Conservation (phyloP, 1,284 basidiomycete species). For the Cryptococcus sp. region DNA sequence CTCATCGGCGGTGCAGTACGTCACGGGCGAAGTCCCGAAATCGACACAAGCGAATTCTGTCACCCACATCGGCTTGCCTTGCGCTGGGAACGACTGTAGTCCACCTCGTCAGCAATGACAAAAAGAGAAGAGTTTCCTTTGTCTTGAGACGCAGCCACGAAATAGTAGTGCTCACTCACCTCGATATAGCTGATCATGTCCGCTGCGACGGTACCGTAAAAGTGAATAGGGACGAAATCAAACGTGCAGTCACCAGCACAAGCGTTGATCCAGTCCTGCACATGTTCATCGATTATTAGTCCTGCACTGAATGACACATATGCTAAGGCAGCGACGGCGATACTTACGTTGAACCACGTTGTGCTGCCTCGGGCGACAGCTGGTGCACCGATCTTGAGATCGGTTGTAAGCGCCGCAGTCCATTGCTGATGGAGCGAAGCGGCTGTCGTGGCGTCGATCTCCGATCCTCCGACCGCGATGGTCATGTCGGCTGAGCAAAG, state of each 20-base stretch:
- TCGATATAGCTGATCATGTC: slow-evolving; percentile 36
- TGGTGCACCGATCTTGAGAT: slow-evolving; percentile 34
- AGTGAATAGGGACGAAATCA: slow-evolving; percentile 44
- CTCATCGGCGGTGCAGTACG: background rate
- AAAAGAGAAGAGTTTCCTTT: background rate
- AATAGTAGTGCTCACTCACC: slow-evolving; percentile 5
- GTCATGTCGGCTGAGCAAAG: slow-evolving; percentile 19
- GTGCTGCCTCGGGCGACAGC: slow-evolving; percentile 40
- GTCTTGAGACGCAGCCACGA: background rate
- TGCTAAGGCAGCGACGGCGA: background rate
- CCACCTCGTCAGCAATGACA: background rate
- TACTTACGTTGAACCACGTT: slow-evolving; percentile 35
- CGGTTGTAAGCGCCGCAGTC: slow-evolving; percentile 23
- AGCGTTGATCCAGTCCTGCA: slow-evolving; percentile 18
- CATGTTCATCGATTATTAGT: background rate
- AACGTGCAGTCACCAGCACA: slow-evolving; percentile 38
- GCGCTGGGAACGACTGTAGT: slow-evolving; percentile 1
- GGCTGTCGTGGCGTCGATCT: slow-evolving; percentile 24
- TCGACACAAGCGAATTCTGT: slow-evolving; percentile 7
- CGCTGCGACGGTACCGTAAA: slow-evolving; percentile 35
- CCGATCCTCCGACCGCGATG: slow-evolving; percentile 22
- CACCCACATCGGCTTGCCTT: background rate
- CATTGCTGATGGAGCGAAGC: slow-evolving; percentile 33
- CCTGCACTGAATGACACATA: background rate
- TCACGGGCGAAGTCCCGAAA: slow-evolving; percentile 9